A percentile compares a stretch with the other conserved stretches of the same genome.
Evolutionary conservation across 768 basidiomycete species (phyloP).

Genomic region (Porpolomopsis calyptriformis): DNA sequence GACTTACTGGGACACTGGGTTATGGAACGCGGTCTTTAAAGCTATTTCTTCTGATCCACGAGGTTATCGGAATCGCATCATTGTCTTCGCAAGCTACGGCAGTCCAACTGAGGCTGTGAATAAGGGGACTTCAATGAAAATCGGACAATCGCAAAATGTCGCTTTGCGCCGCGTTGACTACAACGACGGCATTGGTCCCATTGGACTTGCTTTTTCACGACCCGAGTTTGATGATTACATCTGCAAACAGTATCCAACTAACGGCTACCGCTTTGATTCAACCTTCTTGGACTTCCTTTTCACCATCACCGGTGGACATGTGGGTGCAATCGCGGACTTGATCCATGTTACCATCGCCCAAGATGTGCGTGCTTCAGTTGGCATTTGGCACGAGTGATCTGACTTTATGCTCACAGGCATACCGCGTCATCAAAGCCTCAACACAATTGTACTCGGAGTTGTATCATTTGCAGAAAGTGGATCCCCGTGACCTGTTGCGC

Average conservation of each 20-base stretch:
- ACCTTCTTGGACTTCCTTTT: conserved; percentile 8
- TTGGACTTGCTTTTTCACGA: conserved; percentile 10
- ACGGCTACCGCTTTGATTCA: conserved; percentile 8
- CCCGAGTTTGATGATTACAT: conserved; percentile 12
- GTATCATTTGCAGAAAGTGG: conserved; percentile 3
- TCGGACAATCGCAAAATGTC: conserved; percentile 5
- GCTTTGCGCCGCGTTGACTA: conserved; percentile 8
- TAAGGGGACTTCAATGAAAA: conserved; percentile 3
- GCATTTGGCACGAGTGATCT: not conserved
- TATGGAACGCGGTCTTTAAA: conserved; percentile 12
- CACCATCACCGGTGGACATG: conserved; percentile 11
- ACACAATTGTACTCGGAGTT: conserved; percentile 4
- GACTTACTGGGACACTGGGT: conserved; percentile 6
- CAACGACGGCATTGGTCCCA: conserved; percentile 6
- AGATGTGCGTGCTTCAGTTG: conserved; percentile 7
- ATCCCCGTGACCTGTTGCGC: conserved; percentile 3
- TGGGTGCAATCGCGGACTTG: conserved; percentile 10
- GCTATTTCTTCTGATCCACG: conserved; percentile 3
- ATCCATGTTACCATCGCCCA: conserved; percentile 4
- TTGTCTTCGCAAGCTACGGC: conserved; percentile 12
- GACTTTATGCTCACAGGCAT: conserved; percentile 10
- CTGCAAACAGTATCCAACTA: conserved; percentile 4
- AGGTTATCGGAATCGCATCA: conserved; percentile 4
- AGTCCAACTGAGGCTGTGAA: conserved; percentile 3
- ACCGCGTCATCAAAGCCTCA: conserved; percentile 10